Percentiles rank a stretch among this genome's conserved stretches.
Evolutionary conservation across 352 stramenopile species (phyloP).

Genomic region (Pilasporangium apinafurcum): DNA sequence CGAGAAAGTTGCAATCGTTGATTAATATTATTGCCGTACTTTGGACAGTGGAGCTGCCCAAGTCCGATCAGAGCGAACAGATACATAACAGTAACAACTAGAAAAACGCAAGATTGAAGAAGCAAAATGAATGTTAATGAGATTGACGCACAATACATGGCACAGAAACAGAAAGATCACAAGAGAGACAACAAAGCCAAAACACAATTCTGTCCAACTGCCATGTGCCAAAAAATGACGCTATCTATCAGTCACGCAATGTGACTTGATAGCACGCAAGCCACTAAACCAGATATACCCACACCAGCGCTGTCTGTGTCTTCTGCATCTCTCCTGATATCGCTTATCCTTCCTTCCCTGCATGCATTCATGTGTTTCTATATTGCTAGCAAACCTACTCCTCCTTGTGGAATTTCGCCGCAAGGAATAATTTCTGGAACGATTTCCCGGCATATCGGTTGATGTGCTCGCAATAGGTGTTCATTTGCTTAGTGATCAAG

Average conservation of each 20-base stretch:
- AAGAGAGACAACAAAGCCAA: neutral
- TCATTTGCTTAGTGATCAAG: conserved; percentile 90
- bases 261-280: no score
- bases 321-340: neutral
- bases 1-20: neutral
- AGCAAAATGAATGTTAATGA: conserved; percentile 10
- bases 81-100: neutral
- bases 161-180: neutral
- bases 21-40: neutral
- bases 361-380: neutral
- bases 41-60: conserved; percentile 3
- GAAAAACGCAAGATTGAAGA: neutral
- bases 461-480: conserved; percentile 91
- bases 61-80: neutral
- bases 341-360: neutral
- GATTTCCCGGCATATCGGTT: conserved; percentile 88
- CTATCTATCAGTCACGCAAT: conserved; percentile 6
- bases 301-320: neutral
- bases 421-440: conserved; percentile 90
- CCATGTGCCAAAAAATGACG: neutral
- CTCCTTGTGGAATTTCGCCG: conserved; percentile 84
- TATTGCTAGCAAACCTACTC: conserved; percentile 23
- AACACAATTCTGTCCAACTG: conserved; percentile 1
- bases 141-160: neutral
- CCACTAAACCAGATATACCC: no score